These are phyloP conservation scores for Sarocladiaceae sp. DNA, from an alignment of 2,329 filamentous ascomycete species.

Conservation along the genomic window DNA sequence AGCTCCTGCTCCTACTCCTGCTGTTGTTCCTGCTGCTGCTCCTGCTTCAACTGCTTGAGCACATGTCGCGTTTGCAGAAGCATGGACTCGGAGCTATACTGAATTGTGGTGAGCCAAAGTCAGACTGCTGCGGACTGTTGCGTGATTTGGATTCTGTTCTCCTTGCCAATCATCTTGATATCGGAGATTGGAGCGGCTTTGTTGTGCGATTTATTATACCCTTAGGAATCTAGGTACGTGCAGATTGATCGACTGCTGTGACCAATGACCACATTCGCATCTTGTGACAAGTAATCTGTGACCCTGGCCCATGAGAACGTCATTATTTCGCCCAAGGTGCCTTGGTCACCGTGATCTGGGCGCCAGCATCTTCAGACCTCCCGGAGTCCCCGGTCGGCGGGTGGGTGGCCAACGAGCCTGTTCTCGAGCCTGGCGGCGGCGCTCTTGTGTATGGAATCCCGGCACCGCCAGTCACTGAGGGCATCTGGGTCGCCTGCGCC, in stretches of 20 bases:
- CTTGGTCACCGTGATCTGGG: conserved; percentile 36
- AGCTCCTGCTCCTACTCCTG: conserved; percentile 13
- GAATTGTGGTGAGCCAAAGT: too few species aligned
- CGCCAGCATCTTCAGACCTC: conserved; percentile 24
- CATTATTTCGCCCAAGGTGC: conserved; percentile 39
- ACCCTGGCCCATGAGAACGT: too few species aligned
- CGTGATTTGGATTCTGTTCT: too few species aligned
- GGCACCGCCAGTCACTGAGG: conserved; percentile 20
- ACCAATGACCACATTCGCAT: too few species aligned
- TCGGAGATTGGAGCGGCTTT: too few species aligned
- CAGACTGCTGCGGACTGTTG: too few species aligned
- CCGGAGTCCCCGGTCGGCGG: conserved; percentile 15
- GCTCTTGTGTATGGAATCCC: conserved; percentile 34
- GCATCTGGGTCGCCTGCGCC: conserved; percentile 35
- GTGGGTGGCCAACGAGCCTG: conserved; percentile 18
- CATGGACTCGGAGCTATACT: too few species aligned
- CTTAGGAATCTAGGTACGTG: too few species aligned
- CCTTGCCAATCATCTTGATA: too few species aligned
- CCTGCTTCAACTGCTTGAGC: conserved; percentile 18
- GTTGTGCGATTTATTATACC: too few species aligned
- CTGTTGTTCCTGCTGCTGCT: conserved; percentile 16
- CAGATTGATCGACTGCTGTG: too few species aligned
- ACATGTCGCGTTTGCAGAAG: neutral
- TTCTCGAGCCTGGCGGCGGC: conserved; percentile 21
- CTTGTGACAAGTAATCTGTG: too few species aligned